phyloP scores from a whole-genome alignment of 2,329 filamentous ascomycete species.

The Apiospora rasikravindrae region DNA sequence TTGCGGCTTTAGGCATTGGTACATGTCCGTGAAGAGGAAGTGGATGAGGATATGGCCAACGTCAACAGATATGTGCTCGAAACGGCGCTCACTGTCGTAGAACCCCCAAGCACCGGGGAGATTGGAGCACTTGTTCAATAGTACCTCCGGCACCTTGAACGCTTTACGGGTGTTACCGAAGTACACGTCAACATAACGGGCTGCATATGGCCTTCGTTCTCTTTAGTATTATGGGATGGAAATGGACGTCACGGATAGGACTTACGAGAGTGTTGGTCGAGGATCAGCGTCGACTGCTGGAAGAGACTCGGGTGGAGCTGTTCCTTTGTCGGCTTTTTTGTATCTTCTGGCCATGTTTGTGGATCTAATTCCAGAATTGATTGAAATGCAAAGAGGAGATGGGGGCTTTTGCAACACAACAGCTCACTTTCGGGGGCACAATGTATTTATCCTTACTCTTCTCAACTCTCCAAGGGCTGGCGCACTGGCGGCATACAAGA shows the following conservation, averaged over 20 bases:
- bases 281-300: not conserved
- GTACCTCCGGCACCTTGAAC: not conserved
- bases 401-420: too few relatives aligned
- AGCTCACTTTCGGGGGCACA: too few relatives aligned
- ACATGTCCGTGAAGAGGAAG: conserved; percentile 31
- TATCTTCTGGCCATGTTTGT: not conserved
- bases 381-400: too few relatives aligned
- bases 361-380: not conserved
- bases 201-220: not conserved
- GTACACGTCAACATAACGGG: not conserved
- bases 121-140: not conserved
- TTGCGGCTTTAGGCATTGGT: conserved; percentile 31
- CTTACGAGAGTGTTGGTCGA: not conserved
- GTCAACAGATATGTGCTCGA: conserved; percentile 26
- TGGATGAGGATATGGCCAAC: conserved; percentile 32
- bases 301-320: not conserved
- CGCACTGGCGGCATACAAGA: not conserved
- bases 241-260: not conserved
- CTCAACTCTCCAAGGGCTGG: not conserved
- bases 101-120: not conserved
- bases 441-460: not conserved
- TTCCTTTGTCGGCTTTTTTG: not conserved
- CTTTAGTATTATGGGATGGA: not conserved
- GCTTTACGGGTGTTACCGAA: not conserved
- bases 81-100: not conserved